A percentile compares a stretch with the other conserved stretches of the same genome.
These are phyloP conservation scores for Deinandra increscens DNA, from an alignment of 129 eudicot species.

Conservation along the genomic window DNA sequence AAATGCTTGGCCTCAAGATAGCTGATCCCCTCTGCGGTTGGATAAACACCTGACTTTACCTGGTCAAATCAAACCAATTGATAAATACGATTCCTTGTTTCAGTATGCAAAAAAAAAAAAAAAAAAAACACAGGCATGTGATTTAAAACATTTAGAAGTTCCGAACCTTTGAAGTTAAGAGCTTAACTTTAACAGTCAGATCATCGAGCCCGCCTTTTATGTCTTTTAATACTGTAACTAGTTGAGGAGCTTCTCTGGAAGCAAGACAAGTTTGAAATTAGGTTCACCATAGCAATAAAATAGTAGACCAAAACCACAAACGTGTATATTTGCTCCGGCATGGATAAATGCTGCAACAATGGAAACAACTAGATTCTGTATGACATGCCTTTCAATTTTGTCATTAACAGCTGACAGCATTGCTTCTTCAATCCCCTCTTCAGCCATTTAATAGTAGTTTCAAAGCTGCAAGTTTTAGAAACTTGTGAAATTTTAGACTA, in stretches of 20 bases:
- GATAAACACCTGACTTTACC: slow-evolving; percentile 72
- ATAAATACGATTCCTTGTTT: neutral
- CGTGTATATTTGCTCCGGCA: neutral
- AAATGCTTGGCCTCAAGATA: slow-evolving; percentile 91
- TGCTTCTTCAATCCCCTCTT: slow-evolving; percentile 35
- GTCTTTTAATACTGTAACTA: slow-evolving; percentile 65
- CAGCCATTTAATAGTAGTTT: slow-evolving; percentile 19
- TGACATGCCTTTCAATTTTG: slow-evolving; percentile 37
- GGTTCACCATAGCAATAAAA: neutral
- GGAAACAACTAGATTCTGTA: neutral
- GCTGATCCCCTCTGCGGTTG: slow-evolving; percentile 82
- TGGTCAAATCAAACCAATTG: slow-evolving; percentile 11
- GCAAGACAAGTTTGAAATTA: slow-evolving; percentile 11
- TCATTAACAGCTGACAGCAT: slow-evolving; percentile 8
- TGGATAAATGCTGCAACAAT: neutral
- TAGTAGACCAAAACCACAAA: neutral
- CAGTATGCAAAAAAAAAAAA: neutral
- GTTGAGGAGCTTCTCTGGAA: slow-evolving; percentile 69
- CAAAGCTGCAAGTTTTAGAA: slow-evolving; percentile 17
- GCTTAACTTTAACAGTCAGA: slow-evolving; percentile 57
- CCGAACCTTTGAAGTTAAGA: slow-evolving; percentile 62
- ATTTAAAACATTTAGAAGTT: neutral
- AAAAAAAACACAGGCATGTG: too few species aligned
- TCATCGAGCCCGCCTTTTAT: slow-evolving; percentile 77
- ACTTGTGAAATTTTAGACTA: neutral